Base-by-base conservation (phyloP, 2,329 filamentous ascomycete species). In the Trichoderma guizhouense region DNA sequence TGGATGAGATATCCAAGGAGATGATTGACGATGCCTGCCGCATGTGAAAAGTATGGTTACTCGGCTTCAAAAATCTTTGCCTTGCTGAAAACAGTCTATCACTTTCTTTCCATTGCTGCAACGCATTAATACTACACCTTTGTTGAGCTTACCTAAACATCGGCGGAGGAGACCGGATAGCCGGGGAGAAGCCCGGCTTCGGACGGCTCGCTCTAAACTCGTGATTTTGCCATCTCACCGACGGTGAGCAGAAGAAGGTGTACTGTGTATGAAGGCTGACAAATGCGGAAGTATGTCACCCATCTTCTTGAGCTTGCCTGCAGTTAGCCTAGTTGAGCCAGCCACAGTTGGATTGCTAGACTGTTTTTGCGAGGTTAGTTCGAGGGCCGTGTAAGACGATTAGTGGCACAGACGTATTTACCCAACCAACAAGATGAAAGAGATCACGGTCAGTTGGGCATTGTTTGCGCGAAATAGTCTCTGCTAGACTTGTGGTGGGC, bases 1-100 rank as follows among this genome's bases (percentile, higher is more conserved):
- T 75, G 72, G 74, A 76, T 61, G 75, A 76, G 7, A 66, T 76
- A 9, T 76, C 70, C 65, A 39, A 60, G 3, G 68, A 76, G 26
- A 36, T 77, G 68, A 69, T 70, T 34, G 15, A 32, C 0, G 26
- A n/a, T 7, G 28, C 28, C 26, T 2, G 24, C n/a, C n/a, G 11
- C 21, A 53, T 24, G 0, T 24, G 11, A 53, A 24, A 24, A 24
- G 21, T 14, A 9, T n/a, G n/a, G n/a, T n/a, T n/a, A n/a, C n/a
- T n/a, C n/a, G n/a, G n/a, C n/a, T n/a, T n/a, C n/a, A n/a, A n/a
- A n/a, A n/a, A n/a, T n/a, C n/a, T n/a, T n/a, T n/a, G n/a, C n/a
- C n/a, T 21, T 9, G 7, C 18, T 8, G 18, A 18, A n/a, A n/a
- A 47, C 3, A n/a, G 18, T n/a, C 3, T n/a, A 51, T 9, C n/a